A percentile compares a stretch with the other conserved stretches of the same genome.
Evolutionary conservation across 176 grass and related monocot genomes (phyloP).

Genomic region (Tillandsia fasciculata): DNA sequence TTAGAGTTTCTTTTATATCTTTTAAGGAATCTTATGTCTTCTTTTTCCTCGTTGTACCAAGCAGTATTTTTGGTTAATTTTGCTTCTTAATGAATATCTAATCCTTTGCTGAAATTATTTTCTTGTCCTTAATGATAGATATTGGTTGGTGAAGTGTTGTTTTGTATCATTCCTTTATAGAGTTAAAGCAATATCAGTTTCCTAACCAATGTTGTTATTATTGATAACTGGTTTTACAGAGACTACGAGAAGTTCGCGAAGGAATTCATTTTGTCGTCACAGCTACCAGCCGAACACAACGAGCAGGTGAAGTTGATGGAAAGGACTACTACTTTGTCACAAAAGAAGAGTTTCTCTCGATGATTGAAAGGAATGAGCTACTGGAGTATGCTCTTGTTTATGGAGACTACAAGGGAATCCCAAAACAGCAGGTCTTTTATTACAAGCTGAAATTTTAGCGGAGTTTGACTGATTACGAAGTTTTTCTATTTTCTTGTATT

Average conservation of each 20-base stretch:
- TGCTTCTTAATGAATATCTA: too few species aligned
- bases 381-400: slow-evolving; percentile 90
- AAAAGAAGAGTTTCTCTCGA: slow-evolving; percentile 73
- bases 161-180: not conserved
- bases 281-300: slow-evolving; percentile 55
- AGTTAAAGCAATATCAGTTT: not conserved
- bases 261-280: slow-evolving; percentile 81
- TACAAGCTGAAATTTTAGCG: not conserved
- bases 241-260: slow-evolving; percentile 66
- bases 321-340: slow-evolving; percentile 91
- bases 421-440: slow-evolving; percentile 77
- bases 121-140: too few species aligned
- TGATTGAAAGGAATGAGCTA: slow-evolving; percentile 82
- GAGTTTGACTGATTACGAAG: too few species aligned
- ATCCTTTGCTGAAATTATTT: too few species aligned
- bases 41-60: too few species aligned
- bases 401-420: slow-evolving; percentile 89
- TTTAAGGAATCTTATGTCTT: too few species aligned
- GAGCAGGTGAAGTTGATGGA: slow-evolving; percentile 70
- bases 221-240: slow-evolving; percentile 21
- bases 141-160: not conserved
- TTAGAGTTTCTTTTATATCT: too few species aligned
- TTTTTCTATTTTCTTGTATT: too few species aligned
- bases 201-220: not conserved
- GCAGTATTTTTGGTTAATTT: too few species aligned